phyloP scores from a whole-genome alignment of 106 monocot species.

The Acorus calamus region DNA sequence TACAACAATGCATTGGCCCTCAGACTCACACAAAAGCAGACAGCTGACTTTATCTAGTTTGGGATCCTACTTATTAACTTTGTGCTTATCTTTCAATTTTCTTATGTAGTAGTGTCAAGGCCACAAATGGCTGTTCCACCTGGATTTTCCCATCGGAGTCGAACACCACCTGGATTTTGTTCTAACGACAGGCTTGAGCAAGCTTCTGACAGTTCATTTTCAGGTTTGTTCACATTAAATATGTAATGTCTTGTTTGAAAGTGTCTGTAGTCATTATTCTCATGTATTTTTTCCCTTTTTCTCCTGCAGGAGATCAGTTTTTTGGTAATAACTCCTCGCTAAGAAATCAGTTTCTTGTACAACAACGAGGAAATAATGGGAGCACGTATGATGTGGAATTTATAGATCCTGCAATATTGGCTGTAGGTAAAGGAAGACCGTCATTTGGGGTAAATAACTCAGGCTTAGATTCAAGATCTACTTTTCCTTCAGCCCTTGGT shows the following conservation, averaged over 20 bases:
- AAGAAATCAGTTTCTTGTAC: conserved; percentile 34
- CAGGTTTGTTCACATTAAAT: conserved; percentile 24
- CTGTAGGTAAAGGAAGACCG: conserved; percentile 69
- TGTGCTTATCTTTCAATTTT: background rate
- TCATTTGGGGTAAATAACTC: conserved; percentile 35
- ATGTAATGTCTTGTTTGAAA: too few relatives aligned
- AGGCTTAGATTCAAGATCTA: conserved; percentile 22
- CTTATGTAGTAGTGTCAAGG: conserved; percentile 25
- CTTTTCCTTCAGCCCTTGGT: conserved; percentile 33
- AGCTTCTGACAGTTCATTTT: conserved; percentile 18
- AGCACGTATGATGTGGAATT: conserved; percentile 50
- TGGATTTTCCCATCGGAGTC: conserved; percentile 69
- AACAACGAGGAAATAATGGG: conserved; percentile 24
- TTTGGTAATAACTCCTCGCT: conserved; percentile 12
- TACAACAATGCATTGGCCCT: too few relatives aligned
- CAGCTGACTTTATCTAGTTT: too few relatives aligned
- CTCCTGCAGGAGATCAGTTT: conserved; percentile 24
- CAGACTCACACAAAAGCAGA: too few relatives aligned
- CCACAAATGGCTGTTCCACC: conserved; percentile 74
- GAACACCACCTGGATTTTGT: conserved; percentile 89
- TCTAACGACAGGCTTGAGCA: conserved; percentile 40
- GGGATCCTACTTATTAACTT: background rate
- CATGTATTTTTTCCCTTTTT: background rate
- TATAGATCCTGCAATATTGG: conserved; percentile 89
- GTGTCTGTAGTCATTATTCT: background rate